Conservation (phyloP, 208 protist genomes). For the Wallacemonas rigidus region DNA sequence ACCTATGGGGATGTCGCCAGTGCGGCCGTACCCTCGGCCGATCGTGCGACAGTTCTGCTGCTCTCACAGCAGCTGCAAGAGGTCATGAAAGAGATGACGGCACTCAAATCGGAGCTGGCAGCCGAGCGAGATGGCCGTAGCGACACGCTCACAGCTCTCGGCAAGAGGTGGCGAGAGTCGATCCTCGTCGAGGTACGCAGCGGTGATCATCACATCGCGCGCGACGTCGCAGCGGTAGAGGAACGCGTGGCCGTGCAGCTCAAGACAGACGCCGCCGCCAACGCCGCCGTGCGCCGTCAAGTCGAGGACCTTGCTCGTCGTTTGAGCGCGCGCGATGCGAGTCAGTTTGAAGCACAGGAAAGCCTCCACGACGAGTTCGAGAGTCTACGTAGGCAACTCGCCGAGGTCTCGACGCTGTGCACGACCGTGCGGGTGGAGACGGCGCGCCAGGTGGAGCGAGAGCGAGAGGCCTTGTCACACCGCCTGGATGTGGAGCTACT, state of each 20-base stretch:
- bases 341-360: conserved; percentile 51
- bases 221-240: conserved; percentile 55
- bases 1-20: too few species aligned
- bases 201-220: conserved; percentile 46
- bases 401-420: conserved; percentile 46
- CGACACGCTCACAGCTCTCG: conserved; percentile 51
- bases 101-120: conserved; percentile 57
- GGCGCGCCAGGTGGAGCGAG: conserved; percentile 59
- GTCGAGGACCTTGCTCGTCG: conserved; percentile 50
- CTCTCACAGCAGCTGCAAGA: conserved; percentile 64
- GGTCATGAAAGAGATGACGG: conserved; percentile 56
- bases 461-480: conserved; percentile 47
- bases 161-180: conserved; percentile 76
- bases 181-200: conserved; percentile 67
- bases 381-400: conserved; percentile 49
- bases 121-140: conserved; percentile 70
- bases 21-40: neutral
- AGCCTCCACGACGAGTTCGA: conserved; percentile 68
- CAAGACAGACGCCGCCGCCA: conserved; percentile 33
- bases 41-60: conserved; percentile 25
- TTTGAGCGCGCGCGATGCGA: conserved; percentile 38
- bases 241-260: conserved; percentile 33
- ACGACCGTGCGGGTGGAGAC: conserved; percentile 54
- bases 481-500: conserved; percentile 74
- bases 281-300: conserved; percentile 47